Conservation (phyloP, 371 early-diverging fungal species). For the Conidiobolus coronatus region DNA sequence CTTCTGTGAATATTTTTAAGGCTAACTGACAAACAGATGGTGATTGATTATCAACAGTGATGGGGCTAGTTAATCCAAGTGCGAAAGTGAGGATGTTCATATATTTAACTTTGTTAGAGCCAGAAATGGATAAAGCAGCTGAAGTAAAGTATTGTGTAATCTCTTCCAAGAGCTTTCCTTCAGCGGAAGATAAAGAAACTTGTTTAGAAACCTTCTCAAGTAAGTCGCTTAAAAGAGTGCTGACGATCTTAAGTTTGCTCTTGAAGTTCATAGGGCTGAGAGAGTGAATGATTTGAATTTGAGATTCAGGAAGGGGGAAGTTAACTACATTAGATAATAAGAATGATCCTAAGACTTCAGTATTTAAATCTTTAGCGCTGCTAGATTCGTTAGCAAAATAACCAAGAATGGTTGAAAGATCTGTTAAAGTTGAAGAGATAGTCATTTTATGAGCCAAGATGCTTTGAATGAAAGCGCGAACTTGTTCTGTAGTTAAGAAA, state of each 20-base stretch:
- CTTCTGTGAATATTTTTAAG: conserved; percentile 25
- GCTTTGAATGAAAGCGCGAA: too few relatives aligned
- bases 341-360: neutral
- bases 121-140: conserved; percentile 19
- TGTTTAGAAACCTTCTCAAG: neutral
- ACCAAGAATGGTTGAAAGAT: too few relatives aligned
- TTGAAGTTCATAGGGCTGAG: neutral
- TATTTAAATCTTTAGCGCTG: too few relatives aligned
- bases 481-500: too few relatives aligned
- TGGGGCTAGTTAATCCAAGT: conserved; percentile 18
- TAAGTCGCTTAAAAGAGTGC: neutral
- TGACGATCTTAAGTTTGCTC: neutral
- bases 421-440: too few relatives aligned
- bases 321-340: neutral
- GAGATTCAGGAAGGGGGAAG: neutral
- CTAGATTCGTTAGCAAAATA: too few relatives aligned
- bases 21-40: conserved; percentile 27
- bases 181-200: conserved; percentile 9
- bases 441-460: too few relatives aligned
- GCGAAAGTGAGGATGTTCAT: conserved; percentile 22
- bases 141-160: conserved; percentile 39
- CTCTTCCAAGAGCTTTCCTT: conserved; percentile 9
- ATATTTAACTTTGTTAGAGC: conserved; percentile 13
- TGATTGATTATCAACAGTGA: conserved; percentile 22
- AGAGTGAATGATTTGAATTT: neutral